Evolutionary conservation across 2,329 filamentous ascomycete species (phyloP).

Genomic region (Ophiostoma ips): DNA sequence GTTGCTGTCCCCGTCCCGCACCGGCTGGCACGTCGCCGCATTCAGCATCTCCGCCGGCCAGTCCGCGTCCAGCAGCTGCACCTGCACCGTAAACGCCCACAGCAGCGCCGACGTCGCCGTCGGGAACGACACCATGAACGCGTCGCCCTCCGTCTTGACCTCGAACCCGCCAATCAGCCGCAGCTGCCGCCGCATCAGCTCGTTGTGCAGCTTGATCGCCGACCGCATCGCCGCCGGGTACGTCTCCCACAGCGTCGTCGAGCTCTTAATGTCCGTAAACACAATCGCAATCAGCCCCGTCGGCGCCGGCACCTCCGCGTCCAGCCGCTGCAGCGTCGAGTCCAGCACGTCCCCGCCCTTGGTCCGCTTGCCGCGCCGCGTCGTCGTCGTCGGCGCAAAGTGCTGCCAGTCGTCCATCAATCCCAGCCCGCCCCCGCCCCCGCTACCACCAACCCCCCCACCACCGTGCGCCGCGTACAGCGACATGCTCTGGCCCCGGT

Average conservation of each 20-base stretch:
- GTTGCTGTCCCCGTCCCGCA: constrained; percentile 70
- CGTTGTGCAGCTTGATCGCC: constrained; percentile 94
- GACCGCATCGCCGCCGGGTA: constrained; percentile 92
- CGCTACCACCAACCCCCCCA: no score
- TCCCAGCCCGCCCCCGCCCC: no score
- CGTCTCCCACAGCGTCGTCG: constrained; percentile 89
- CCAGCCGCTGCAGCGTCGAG: constrained; percentile 73
- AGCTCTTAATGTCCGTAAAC: constrained; percentile 99
- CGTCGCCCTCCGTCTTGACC: constrained; percentile 98
- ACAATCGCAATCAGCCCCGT: constrained; percentile 84
- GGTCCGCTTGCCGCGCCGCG: constrained; percentile 49
- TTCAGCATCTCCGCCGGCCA: constrained; percentile 92
- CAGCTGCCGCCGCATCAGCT: constrained; percentile 86
- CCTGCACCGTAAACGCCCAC: constrained; percentile 94
- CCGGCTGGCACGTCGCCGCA: constrained; percentile 70
- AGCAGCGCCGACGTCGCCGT: constrained; percentile 88
- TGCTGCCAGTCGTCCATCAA: constrained; percentile 50
- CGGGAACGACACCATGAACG: constrained; percentile 97
- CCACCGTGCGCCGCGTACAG: constrained; percentile 65
- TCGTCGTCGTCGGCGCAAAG: constrained; percentile 43
- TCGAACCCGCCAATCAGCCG: constrained; percentile 93
- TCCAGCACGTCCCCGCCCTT: constrained; percentile 61
- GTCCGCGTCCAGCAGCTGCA: constrained; percentile 68
- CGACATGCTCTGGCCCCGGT: constrained; percentile 72
- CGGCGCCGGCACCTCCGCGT: constrained; percentile 81